Conservation (phyloP, 1,139 yeast species). For the Suhomyces bribrorum region DNA sequence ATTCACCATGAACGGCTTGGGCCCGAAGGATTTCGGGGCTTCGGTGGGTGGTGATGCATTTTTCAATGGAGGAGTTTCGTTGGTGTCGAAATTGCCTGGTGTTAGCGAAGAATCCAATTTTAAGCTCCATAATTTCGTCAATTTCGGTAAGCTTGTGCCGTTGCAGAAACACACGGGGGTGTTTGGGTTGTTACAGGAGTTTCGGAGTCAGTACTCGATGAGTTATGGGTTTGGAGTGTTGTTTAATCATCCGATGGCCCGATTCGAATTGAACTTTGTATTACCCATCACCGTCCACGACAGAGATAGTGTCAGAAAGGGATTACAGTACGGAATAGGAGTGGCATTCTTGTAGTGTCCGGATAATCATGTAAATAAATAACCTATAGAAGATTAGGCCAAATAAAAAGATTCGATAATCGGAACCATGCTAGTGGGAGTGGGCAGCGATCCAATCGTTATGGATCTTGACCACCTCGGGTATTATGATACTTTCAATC, state of each 20-base stretch:
- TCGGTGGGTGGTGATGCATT: conserved; percentile 83
- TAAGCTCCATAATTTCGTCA: conserved; percentile 67
- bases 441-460: conserved; percentile 50
- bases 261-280: conserved; percentile 86
- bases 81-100: conserved; percentile 66
- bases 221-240: conserved; percentile 76
- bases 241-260: conserved; percentile 83
- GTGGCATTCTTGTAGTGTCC: conserved; percentile 64
- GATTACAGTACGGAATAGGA: conserved; percentile 92
- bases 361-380: background rate
- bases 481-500: conserved; percentile 77
- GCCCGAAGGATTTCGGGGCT: conserved; percentile 68
- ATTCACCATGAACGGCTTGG: conserved; percentile 75
- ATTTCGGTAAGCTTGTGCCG: conserved; percentile 69
- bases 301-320: conserved; percentile 73
- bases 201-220: conserved; percentile 44
- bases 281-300: conserved; percentile 69
- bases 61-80: conserved; percentile 67
- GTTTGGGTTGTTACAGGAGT: conserved; percentile 15
- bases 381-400: background rate
- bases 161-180: conserved; percentile 13
- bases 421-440: conserved; percentile 1
- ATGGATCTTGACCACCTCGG: conserved; percentile 68
- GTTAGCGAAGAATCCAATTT: conserved; percentile 59
- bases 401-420: background rate